Evolutionary conservation across 2,329 filamentous ascomycete genomes (phyloP).

Genomic region (Cytospora paraplurivora): DNA sequence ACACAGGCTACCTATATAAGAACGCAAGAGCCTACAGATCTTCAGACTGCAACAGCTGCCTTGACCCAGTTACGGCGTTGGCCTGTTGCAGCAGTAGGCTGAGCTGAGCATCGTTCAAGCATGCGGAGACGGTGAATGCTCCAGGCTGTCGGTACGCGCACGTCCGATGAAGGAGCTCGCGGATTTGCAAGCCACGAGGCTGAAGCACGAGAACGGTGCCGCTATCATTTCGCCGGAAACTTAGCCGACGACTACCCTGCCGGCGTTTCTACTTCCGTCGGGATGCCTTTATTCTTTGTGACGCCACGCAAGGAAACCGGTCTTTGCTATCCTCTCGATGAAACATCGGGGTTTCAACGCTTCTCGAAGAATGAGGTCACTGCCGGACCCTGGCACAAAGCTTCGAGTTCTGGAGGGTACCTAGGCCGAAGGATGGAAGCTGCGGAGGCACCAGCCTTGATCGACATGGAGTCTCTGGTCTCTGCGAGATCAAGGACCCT

Average conservation of each 20-base stretch:
- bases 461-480: slow-evolving; percentile 9
- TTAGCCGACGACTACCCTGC: slow-evolving; percentile 5
- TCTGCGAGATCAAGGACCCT: neutral
- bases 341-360: neutral
- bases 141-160: slow-evolving; percentile 11
- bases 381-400: too few species aligned
- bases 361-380: neutral
- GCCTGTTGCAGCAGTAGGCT: slow-evolving; percentile 5
- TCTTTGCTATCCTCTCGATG: neutral
- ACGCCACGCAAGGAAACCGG: neutral
- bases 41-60: neutral
- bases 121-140: neutral
- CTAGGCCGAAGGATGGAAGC: neutral
- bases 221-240: neutral
- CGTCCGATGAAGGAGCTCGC: neutral
- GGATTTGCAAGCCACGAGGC: slow-evolving; percentile 10
- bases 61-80: neutral
- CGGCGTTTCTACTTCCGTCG: neutral
- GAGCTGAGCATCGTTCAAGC: neutral
- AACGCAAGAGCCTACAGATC: neutral
- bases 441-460: slow-evolving; percentile 18
- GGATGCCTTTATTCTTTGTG: neutral
- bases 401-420: neutral
- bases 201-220: slow-evolving; percentile 9
- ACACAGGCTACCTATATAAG: neutral